Base-by-base conservation (phyloP, 2,329 filamentous ascomycete species). In the Trichoderma brevicompactum region DNA sequence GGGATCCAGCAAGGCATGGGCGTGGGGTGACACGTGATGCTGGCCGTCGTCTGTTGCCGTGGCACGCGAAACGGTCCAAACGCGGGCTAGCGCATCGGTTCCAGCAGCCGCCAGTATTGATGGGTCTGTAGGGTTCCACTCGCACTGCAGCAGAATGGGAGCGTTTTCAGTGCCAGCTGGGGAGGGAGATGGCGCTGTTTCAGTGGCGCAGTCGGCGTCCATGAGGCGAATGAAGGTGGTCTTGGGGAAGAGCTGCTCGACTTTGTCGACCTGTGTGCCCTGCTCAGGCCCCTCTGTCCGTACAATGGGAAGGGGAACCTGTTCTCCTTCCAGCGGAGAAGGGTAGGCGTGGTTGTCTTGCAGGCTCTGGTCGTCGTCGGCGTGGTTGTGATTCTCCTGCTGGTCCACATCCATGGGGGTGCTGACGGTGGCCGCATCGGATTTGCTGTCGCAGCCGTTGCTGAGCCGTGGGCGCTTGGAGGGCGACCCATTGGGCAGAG, bases 41-140 rank as follows among this genome's bases (percentile, higher is more conserved):
- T 74, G 72, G 60, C 74, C 74, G 49, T 75, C 71, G 59, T 78
- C 78, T 67, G 80, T 73, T 70, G 79, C 78, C 71, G 81, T 77
- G 74, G 80, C 80, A 82, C 83, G 83, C 75, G 84, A 83, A 71
- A 89, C 77, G 68, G 84, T 88, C 87, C 87, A 89, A 79, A 89
- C 82, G 69, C 87, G 86, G 81, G 87, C 87, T 85, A 89, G 85
- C 78, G 87, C 85, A 81, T 89, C 87, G 76, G 86, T 89, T 73
- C 87, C 87, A 80, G 85, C 86, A 81, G 86, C 86, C 77, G 86
- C 87, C 82, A 89, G 81, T 78, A 87, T 80, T 67, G 83, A 85
- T 76, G 87, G 84, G 80, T 89, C 83, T 77, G 76, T 81, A 71
- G 87, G 87, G 81, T 85, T 88, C 85, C 86, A 89, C 81, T 88